phyloP scores from a whole-genome alignment of 768 basidiomycete species.

The Hortiboletus flavorubellus region DNA sequence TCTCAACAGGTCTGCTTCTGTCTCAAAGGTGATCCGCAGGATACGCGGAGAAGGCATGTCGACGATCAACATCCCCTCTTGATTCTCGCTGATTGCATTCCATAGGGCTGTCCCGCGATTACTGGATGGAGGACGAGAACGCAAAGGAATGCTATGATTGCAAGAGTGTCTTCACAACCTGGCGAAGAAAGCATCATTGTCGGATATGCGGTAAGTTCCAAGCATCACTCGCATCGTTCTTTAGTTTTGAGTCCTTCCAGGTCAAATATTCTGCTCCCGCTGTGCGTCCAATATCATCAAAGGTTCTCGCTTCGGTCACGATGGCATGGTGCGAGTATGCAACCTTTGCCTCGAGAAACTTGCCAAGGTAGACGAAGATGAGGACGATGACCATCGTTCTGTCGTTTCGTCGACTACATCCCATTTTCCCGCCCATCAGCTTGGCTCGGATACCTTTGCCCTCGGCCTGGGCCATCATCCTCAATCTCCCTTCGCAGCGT shows the following conservation, averaged over 20 bases:
- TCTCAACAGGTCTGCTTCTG: conserved; percentile 73
- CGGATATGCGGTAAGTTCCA: conserved; percentile 79
- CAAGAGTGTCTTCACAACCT: conserved; percentile 90
- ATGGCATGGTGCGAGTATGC: conserved; percentile 95
- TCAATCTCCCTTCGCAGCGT: conserved; percentile 86
- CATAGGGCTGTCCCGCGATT: conserved; percentile 83
- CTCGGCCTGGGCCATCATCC: conserved; percentile 49
- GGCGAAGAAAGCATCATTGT: conserved; percentile 96
- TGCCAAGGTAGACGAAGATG: conserved; percentile 82
- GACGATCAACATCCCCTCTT: conserved; percentile 1
- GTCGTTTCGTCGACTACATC: conserved; percentile 67
- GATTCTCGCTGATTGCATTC: conserved; percentile 6
- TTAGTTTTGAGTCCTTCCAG: conserved; percentile 36
- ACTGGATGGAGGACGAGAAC: conserved; percentile 99
- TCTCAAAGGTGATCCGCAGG: conserved; percentile 87
- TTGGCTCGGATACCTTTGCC: conserved; percentile 45
- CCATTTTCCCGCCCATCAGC: conserved; percentile 76
- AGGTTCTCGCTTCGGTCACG: conserved; percentile 87
- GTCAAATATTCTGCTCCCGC: conserved; percentile 96
- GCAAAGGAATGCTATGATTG: conserved; percentile 97
- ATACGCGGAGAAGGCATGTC: conserved; percentile 82
- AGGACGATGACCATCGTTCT: conserved; percentile 86
- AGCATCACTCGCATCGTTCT: background rate
- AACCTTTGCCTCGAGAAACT: conserved; percentile 94
- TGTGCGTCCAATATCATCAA: conserved; percentile 98